Evolutionary conservation across 2,329 filamentous ascomycete species (phyloP).

Genomic region (Didymella glomerata): DNA sequence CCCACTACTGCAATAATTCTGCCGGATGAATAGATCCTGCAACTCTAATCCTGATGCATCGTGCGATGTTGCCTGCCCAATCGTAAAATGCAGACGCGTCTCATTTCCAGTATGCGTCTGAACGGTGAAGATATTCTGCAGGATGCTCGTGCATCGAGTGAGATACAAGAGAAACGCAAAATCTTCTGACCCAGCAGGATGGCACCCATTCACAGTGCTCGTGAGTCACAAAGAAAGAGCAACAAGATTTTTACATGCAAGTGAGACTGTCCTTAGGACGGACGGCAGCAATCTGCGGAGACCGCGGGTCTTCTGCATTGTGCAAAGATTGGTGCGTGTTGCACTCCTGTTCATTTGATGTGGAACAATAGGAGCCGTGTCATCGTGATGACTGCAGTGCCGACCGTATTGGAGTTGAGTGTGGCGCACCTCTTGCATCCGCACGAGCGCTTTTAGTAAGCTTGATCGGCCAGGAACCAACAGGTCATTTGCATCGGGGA

Average conservation of each 20-base stretch:
- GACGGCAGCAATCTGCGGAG: slow-evolving; percentile 25
- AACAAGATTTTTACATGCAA: slow-evolving; percentile 28
- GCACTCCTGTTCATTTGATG: slow-evolving; percentile 4
- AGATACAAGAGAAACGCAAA: slow-evolving; percentile 31
- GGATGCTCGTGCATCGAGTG: slow-evolving; percentile 29
- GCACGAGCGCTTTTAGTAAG: slow-evolving; percentile 31
- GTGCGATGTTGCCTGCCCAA: slow-evolving; percentile 13
- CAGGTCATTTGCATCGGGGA: slow-evolving; percentile 40
- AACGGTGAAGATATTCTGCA: slow-evolving; percentile 26
- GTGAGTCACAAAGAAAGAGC: slow-evolving; percentile 23
- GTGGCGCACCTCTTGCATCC: slow-evolving; percentile 33
- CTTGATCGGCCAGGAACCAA: slow-evolving; percentile 38
- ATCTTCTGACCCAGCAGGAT: slow-evolving; percentile 34
- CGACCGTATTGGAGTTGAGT: slow-evolving; percentile 21
- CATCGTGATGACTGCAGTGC: slow-evolving; percentile 28
- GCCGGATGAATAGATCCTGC: slow-evolving; percentile 14
- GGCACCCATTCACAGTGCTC: slow-evolving; percentile 33
- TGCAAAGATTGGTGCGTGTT: slow-evolving; percentile 3
- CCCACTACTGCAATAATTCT: slow-evolving; percentile 13
- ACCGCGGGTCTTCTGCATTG: slow-evolving; percentile 20
- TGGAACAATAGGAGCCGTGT: slow-evolving; percentile 10
- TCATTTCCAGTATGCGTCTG: slow-evolving; percentile 8
- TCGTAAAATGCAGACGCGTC: slow-evolving; percentile 1
- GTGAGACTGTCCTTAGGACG: slow-evolving; percentile 11
- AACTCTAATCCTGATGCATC: slow-evolving; percentile 9